Percentiles rank a stretch among this genome's conserved stretches.
These are phyloP conservation scores for Phytopythium mirpurense DNA, from an alignment of 352 stramenopile species.

Conservation along the genomic window DNA sequence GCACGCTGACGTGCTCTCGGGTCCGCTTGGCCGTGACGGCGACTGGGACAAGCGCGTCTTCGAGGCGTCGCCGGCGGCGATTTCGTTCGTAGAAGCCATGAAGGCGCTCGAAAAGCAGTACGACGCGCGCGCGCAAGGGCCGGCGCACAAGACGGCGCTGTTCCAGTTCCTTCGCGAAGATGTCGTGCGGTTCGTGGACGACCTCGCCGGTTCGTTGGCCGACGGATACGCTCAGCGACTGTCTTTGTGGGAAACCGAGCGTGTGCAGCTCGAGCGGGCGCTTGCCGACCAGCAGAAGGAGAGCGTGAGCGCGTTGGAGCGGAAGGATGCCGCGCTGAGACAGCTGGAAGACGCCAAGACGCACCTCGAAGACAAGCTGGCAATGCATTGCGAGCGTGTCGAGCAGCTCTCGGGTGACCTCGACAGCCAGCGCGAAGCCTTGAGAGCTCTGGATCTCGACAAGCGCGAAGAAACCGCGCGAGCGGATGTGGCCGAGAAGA, in stretches of 20 bases:
- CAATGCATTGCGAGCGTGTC: constrained; percentile 28
- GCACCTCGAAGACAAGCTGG: constrained; percentile 52
- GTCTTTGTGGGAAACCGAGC: constrained; percentile 19
- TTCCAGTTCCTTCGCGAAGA: constrained; percentile 65
- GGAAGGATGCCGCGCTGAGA: constrained; percentile 38
- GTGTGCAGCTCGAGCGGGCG: constrained; percentile 29
- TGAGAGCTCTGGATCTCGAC: constrained; percentile 32
- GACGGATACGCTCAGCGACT: constrained; percentile 17
- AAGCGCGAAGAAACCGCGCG: constrained; percentile 15
- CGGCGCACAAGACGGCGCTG: constrained; percentile 62
- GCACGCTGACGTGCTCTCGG: constrained; percentile 27
- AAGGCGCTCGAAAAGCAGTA: constrained; percentile 48
- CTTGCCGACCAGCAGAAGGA: constrained; percentile 33
- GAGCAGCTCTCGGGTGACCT: constrained; percentile 29
- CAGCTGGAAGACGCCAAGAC: constrained; percentile 38
- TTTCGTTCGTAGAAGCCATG: constrained; percentile 30
- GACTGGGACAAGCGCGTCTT: constrained; percentile 33
- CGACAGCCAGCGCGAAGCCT: constrained; percentile 29
- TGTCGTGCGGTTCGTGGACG: constrained; percentile 41
- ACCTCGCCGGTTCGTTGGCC: constrained; percentile 36
- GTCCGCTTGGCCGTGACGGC: constrained; percentile 20
- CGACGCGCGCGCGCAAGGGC: constrained; percentile 48
- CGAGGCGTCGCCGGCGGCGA: neutral
- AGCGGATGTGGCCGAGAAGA: constrained; percentile 26
- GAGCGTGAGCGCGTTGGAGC: constrained; percentile 38